Percentiles rank a stretch among this genome's conserved stretches.
These are phyloP conservation scores for Solanum microdontum DNA, from an alignment of 257 asterid genomes.

Conservation along the genomic window DNA sequence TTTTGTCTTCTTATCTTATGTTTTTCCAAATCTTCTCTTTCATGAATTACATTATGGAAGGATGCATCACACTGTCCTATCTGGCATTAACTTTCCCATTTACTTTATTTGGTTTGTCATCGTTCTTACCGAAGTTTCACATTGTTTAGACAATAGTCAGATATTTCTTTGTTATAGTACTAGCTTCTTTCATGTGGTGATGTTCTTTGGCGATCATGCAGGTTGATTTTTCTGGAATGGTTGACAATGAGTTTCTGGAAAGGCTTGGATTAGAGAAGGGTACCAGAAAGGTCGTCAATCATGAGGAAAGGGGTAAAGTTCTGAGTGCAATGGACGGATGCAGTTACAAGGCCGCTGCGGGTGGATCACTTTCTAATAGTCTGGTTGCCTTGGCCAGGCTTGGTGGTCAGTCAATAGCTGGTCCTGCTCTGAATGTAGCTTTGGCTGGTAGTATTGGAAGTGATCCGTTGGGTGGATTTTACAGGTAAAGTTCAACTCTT, in stretches of 20 bases:
- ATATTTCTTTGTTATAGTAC: not conserved
- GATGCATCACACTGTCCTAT: not conserved
- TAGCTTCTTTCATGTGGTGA: not conserved
- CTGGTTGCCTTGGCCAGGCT: slow-evolving; percentile 97
- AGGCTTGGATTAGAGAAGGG: slow-evolving; percentile 78
- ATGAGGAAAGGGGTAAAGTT: slow-evolving; percentile 89
- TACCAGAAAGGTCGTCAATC: slow-evolving; percentile 80
- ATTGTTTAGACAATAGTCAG: not conserved
- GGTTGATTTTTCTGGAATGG: slow-evolving; percentile 97
- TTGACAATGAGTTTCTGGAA: slow-evolving; percentile 63
- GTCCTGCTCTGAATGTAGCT: slow-evolving; percentile 67
- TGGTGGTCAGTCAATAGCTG: slow-evolving; percentile 59
- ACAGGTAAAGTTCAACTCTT: slow-evolving; percentile 34
- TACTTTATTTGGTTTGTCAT: not conserved
- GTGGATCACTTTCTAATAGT: slow-evolving; percentile 95
- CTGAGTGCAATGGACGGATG: slow-evolving; percentile 95
- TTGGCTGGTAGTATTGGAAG: slow-evolving; percentile 96
- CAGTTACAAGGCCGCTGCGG: slow-evolving; percentile 97
- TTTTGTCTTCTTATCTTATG: not conserved
- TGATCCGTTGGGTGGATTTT: slow-evolving; percentile 93
- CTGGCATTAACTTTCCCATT: not conserved
- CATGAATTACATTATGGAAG: not conserved
- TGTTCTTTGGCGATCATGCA: slow-evolving; percentile 9
- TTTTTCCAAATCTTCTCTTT: not conserved
- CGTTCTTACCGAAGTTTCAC: not conserved